Evolutionary conservation across 2,329 filamentous ascomycete genomes (phyloP).

Genomic region (Fusarium decemcellulare): DNA sequence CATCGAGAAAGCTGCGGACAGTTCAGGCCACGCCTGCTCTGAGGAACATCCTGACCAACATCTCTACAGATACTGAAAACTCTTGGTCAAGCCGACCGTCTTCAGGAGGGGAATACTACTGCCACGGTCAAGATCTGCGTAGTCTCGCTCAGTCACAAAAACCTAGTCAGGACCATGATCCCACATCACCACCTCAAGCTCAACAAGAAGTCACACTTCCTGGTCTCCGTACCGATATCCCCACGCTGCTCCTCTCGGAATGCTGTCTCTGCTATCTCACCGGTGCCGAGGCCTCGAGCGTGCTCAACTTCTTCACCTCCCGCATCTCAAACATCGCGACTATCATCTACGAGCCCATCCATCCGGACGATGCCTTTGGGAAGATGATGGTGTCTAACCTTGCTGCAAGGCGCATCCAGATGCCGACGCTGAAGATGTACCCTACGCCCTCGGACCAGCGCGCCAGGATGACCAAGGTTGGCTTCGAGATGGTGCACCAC

Average conservation of each 20-base stretch:
- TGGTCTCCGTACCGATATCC: conserved; percentile 69
- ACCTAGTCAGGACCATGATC: neutral
- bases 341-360: conserved; percentile 90
- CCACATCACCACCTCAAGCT: conserved; percentile 5
- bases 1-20: conserved; percentile 73
- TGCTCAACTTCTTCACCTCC: conserved; percentile 76
- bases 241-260: conserved; percentile 92
- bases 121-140: conserved; percentile 80
- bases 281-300: conserved; percentile 71
- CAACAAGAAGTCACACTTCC: conserved; percentile 37
- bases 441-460: conserved; percentile 78
- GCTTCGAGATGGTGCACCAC: conserved; percentile 67
- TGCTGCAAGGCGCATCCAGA: conserved; percentile 82
- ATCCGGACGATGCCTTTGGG: conserved; percentile 88
- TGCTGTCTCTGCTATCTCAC: conserved; percentile 95
- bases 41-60: conserved; percentile 55
- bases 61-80: conserved; percentile 47
- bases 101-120: conserved; percentile 62
- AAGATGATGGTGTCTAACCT: conserved; percentile 94
- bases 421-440: conserved; percentile 86
- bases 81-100: conserved; percentile 62
- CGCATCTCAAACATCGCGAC: conserved; percentile 67
- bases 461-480: conserved; percentile 74
- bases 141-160: conserved; percentile 6
- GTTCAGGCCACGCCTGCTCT: conserved; percentile 63